Evolutionary conservation across 768 basidiomycete species (phyloP), one percentile per base, ranked within the genome.

Genomic region (Auricularia sp.): DNA sequence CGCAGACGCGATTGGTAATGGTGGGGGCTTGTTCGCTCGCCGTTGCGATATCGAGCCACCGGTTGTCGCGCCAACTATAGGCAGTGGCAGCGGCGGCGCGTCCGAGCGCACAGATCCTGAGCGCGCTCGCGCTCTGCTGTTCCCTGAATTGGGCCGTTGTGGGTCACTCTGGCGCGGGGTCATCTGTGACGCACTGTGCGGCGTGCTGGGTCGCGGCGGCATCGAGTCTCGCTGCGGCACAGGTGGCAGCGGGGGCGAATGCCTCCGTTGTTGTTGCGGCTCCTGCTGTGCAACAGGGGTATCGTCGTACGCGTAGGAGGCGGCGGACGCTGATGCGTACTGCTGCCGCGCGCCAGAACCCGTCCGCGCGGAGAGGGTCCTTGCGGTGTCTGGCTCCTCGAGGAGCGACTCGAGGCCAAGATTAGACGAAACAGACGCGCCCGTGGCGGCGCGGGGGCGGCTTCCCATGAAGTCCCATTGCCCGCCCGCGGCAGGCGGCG

Each of bases 1-100:
- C 16, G 51, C 34, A 35, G 61, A 35, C 18, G 62, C 14, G 8
- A 54, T 51, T 70, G 79, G 65, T 69, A 85, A 80, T 47, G 87
- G 85, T 11, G 84, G 82, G 16, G 89, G 88, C 29, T 81, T 75
- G 73, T 89, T 90, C 54, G 75, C 79, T 64, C 89, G 79, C 65
- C 90, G 83, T 71, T 86, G 85, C 63, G 78, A 82, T 68, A 92
- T 88, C 24, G 86, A 85, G 47, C 90, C 84, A 73, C 84, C 81
- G 33, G 71, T 77, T 13, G 85, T 82, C 1, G 85, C 81, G 3
- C 82, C 70, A 69, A 85, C 88, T 69, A 89, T 42, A 14, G 39
- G 39, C 86, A 65, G 87, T 72, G 34, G 69, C 63, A 39, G 64
- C 63, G 51, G 47, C 21, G 56, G 56, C 34, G 56, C 56, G 56